These are phyloP conservation scores for Fusarium siculi DNA, from an alignment of 2,329 filamentous ascomycete species.

Conservation along the genomic window DNA sequence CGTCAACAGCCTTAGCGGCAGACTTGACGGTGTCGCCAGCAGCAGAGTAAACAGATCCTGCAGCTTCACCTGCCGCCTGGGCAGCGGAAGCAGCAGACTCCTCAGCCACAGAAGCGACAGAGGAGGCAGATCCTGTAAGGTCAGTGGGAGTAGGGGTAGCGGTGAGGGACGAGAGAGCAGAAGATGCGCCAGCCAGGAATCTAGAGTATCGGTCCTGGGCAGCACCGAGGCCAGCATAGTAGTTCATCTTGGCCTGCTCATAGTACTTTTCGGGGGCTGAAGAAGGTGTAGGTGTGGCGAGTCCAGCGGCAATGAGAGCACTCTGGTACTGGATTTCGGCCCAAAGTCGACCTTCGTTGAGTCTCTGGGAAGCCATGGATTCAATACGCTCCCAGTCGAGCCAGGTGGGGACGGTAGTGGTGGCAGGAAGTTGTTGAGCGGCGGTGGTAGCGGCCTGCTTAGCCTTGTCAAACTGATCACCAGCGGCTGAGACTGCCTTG, in stretches of 20 bases:
- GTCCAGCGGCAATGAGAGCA: constrained; percentile 72
- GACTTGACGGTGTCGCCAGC: constrained; percentile 58
- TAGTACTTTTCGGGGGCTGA: constrained; percentile 66
- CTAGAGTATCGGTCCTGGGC: constrained; percentile 83
- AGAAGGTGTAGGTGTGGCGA: constrained; percentile 63
- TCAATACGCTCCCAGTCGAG: constrained; percentile 62
- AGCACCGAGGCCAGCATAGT: constrained; percentile 81
- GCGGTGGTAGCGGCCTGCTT: constrained; percentile 63
- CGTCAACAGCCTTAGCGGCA: constrained; percentile 51
- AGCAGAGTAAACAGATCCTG: constrained; percentile 57
- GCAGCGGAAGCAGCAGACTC: constrained; percentile 59
- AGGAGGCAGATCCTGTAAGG: constrained; percentile 59
- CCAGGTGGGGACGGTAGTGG: constrained; percentile 53
- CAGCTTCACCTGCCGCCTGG: constrained; percentile 60
- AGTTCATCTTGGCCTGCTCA: constrained; percentile 71
- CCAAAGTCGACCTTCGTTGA: constrained; percentile 75
- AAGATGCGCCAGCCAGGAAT: constrained; percentile 77
- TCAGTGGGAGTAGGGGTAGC: constrained; percentile 71
- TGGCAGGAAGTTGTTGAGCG: constrained; percentile 60
- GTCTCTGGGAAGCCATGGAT: constrained; percentile 75
- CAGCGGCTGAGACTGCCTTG: constrained; percentile 70
- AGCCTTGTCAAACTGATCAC: constrained; percentile 65
- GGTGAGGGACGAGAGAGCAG: constrained; percentile 69
- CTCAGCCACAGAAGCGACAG: constrained; percentile 61
- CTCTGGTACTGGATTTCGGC: constrained; percentile 78